A percentile compares a stretch with the other conserved stretches of the same genome.
Conservation (phyloP, 169 alveolate genomes). For the Plasmodium fragile region DNA sequence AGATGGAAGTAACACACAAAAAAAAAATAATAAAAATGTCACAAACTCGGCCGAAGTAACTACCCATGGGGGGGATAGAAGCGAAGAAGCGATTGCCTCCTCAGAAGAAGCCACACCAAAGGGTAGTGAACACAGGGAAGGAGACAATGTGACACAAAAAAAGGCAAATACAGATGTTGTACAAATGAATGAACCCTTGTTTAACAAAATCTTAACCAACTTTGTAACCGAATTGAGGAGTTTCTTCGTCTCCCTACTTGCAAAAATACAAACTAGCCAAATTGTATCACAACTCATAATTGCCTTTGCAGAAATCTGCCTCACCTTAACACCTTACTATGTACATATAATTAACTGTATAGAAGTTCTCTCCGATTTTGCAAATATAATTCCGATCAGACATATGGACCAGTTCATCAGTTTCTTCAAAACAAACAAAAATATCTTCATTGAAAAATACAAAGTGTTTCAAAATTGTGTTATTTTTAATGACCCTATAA, state of each 20-base stretch:
- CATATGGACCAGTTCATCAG: neutral
- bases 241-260: constrained; percentile 28
- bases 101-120: neutral
- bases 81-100: neutral
- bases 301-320: constrained; percentile 14
- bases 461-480: constrained; percentile 51
- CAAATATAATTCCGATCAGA: constrained; percentile 13
- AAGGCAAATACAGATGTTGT: neutral
- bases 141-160: neutral
- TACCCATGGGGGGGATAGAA: neutral
- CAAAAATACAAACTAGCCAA: constrained; percentile 3
- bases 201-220: constrained; percentile 24
- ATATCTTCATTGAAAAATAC: constrained; percentile 35
- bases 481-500: constrained; percentile 41
- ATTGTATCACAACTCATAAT: constrained; percentile 1
- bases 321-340: constrained; percentile 46
- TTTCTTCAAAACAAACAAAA: constrained; percentile 30
- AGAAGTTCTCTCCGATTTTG: constrained; percentile 37
- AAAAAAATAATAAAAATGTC: too few species aligned
- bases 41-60: neutral
- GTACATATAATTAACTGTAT: constrained; percentile 15
- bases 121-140: neutral
- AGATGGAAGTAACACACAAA: neutral
- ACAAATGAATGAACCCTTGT: constrained; percentile 25
- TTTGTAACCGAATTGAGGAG: constrained; percentile 32